Evolutionary conservation across 2,329 filamentous ascomycete species (phyloP).

Genomic region (Xylariaceae sp.): DNA sequence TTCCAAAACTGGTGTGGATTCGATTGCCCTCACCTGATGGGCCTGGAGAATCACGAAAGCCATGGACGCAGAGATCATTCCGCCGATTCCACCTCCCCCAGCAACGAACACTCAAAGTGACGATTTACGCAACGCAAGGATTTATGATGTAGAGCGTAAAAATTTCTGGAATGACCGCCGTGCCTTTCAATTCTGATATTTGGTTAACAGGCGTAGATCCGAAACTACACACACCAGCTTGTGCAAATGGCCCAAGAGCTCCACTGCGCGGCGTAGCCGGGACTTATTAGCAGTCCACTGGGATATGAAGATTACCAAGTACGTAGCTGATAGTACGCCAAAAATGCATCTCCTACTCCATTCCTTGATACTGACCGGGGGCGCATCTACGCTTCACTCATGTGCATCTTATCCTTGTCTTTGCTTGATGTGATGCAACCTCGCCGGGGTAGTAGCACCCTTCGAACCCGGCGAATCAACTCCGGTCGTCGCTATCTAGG

Average conservation of each 20-base stretch:
- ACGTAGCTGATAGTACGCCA: slow-evolving; percentile 13
- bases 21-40: too few relatives aligned
- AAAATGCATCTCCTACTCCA: slow-evolving; percentile 10
- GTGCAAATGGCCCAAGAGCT: slow-evolving; percentile 15
- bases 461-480: slow-evolving; percentile 17
- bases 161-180: slow-evolving; percentile 8
- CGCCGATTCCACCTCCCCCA: too few relatives aligned
- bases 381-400: slow-evolving; percentile 15
- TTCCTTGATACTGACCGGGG: slow-evolving; percentile 12
- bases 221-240: slow-evolving; percentile 15
- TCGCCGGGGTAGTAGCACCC: slow-evolving; percentile 16
- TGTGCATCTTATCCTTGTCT: slow-evolving; percentile 18
- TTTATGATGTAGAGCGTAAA: slow-evolving; percentile 16
- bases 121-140: too few relatives aligned
- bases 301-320: slow-evolving; percentile 14
- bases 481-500: slow-evolving; percentile 12
- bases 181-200: slow-evolving; percentile 10
- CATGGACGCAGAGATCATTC: too few relatives aligned
- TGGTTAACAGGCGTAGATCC: slow-evolving; percentile 14
- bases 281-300: slow-evolving; percentile 15
- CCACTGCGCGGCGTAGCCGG: slow-evolving; percentile 14
- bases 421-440: slow-evolving; percentile 15
- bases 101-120: too few relatives aligned
- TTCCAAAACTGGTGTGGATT: too few relatives aligned
- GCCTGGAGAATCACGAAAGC: too few relatives aligned